Conservation (phyloP, 371 early-diverging fungal species). For the Mortierella sp. region DNA sequence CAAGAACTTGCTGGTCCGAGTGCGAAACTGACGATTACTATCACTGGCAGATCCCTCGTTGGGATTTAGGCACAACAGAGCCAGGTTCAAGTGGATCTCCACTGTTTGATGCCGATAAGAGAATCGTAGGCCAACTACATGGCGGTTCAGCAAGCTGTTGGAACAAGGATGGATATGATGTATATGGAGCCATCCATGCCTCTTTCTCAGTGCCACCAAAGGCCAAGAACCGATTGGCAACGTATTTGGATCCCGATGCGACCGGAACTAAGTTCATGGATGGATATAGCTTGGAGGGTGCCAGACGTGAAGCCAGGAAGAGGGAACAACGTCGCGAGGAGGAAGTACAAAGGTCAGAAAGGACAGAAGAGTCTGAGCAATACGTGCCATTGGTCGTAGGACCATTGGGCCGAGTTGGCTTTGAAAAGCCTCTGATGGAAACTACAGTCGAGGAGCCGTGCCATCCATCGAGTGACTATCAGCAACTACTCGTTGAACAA, state of each 20-base stretch:
- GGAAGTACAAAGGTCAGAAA: background rate
- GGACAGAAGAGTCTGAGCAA: background rate
- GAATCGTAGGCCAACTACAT: conserved; percentile 67
- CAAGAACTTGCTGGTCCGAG: conserved; percentile 58
- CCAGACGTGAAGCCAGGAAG: conserved; percentile 17
- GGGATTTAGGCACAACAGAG: conserved; percentile 61
- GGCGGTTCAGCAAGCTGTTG: conserved; percentile 64
- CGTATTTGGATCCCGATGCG: conserved; percentile 52
- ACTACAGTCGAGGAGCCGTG: background rate
- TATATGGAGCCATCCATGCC: conserved; percentile 59
- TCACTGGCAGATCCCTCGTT: conserved; percentile 52
- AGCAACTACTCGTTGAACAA: background rate
- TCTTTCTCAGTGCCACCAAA: conserved; percentile 50
- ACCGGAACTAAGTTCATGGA: conserved; percentile 45
- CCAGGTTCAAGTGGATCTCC: conserved; percentile 68
- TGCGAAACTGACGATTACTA: conserved; percentile 32
- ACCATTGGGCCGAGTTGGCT: conserved; percentile 6
- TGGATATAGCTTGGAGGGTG: conserved; percentile 35
- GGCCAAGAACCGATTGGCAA: conserved; percentile 36
- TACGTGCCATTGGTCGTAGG: background rate
- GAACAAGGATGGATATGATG: conserved; percentile 62
- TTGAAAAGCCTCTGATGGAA: conserved; percentile 17
- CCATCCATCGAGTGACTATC: background rate
- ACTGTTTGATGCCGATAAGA: conserved; percentile 60
- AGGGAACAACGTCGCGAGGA: conserved; percentile 9